phyloP scores from a whole-genome alignment of 306 rosid species.

The Pyrus bretschneideri region DNA sequence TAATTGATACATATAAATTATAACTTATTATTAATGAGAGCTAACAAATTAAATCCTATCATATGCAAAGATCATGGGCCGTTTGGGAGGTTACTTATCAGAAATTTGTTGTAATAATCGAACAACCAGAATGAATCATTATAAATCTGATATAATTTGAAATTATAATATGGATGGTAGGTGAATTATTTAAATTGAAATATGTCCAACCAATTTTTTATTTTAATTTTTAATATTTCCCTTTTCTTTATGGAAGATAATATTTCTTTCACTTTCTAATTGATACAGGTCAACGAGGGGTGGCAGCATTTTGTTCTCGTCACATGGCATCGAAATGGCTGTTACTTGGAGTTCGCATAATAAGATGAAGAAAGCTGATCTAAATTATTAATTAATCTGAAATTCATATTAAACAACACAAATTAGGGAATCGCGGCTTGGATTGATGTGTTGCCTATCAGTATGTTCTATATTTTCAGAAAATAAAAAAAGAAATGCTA shows the following conservation, averaged over 20 bases:
- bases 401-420: not conserved
- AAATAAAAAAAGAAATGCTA: not conserved
- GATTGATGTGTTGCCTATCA: not conserved
- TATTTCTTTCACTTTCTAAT: not conserved
- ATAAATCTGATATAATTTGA: not conserved
- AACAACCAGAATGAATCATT: not conserved
- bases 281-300: not conserved
- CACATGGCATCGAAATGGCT: conserved; percentile 24
- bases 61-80: conserved; percentile 42
- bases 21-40: conserved; percentile 7
- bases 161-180: not conserved
- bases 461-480: not conserved
- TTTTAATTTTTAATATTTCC: not conserved
- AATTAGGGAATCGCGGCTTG: not conserved
- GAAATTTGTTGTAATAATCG: not conserved
- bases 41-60: conserved; percentile 20
- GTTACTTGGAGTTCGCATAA: not conserved
- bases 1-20: conserved; percentile 1
- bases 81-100: conserved; percentile 5
- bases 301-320: not conserved
- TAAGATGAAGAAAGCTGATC: not conserved
- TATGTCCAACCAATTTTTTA: not conserved
- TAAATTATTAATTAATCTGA: not conserved
- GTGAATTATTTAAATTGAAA: not conserved
- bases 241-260: not conserved